Evolutionary conservation across 1,284 basidiomycete species (phyloP).

Genomic region (Cutaneotrichosporon cyanovorans): DNA sequence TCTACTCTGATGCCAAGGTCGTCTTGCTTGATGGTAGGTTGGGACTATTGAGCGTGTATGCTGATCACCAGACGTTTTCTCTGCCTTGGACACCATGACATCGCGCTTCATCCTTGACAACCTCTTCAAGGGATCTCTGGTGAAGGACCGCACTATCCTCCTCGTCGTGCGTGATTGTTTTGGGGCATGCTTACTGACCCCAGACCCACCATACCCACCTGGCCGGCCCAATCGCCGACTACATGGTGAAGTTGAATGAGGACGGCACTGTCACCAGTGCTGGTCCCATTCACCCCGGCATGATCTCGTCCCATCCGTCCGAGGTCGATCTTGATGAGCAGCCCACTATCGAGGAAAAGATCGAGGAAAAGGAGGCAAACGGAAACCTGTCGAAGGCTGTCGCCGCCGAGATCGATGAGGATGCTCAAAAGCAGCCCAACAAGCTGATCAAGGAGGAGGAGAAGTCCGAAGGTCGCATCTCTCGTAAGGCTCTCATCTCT

Average conservation of each 20-base stretch:
- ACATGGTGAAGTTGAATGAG: slow-evolving; percentile 56
- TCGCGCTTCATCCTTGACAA: slow-evolving; percentile 68
- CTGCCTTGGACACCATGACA: slow-evolving; percentile 54
- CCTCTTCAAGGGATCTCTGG: slow-evolving; percentile 61
- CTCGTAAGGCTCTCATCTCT: slow-evolving; percentile 45
- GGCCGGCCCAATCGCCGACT: slow-evolving; percentile 57
- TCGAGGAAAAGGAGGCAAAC: slow-evolving; percentile 37
- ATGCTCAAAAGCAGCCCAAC: slow-evolving; percentile 5
- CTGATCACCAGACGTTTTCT: slow-evolving; percentile 49
- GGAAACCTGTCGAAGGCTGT: slow-evolving; percentile 24
- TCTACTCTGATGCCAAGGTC: slow-evolving; percentile 58
- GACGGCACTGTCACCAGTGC: slow-evolving; percentile 46
- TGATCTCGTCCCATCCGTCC: slow-evolving; percentile 14
- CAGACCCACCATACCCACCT: slow-evolving; percentile 63
- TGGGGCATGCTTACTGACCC: not conserved
- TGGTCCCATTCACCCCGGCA: slow-evolving; percentile 30
- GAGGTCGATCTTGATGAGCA: slow-evolving; percentile 15
- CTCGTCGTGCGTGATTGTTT: slow-evolving; percentile 56
- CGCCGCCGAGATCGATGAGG: slow-evolving; percentile 8
- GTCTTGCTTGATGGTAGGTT: slow-evolving; percentile 51
- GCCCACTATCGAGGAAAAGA: slow-evolving; percentile 34
- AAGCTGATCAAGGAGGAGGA: slow-evolving; percentile 56
- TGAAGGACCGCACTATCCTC: slow-evolving; percentile 61
- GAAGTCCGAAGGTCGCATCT: slow-evolving; percentile 54
- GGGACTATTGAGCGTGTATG: slow-evolving; percentile 3